Evolutionary conservation across 176 grass and related monocot species (phyloP), one percentile per base, ranked within the genome.

Genomic region (Leersia perrieri): DNA sequence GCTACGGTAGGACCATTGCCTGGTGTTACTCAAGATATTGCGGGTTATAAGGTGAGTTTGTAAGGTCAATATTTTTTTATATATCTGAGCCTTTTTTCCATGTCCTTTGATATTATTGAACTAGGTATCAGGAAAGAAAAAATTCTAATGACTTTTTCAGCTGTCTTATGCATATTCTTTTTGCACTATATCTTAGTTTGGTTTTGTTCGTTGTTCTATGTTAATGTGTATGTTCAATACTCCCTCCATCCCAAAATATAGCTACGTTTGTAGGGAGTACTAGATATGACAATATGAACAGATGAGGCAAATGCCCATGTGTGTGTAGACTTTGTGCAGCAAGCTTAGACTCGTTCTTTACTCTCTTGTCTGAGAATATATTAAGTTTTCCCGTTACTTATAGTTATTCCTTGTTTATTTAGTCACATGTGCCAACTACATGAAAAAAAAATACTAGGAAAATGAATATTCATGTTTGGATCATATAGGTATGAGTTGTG

Each of bases 11-110:
- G 92, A 32, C 95, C 95, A 78, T 80, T 95, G 63, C 95, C 95
- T 51, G 95, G 95, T 87, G 95, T 98, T 36, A 98, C 95, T 76
- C 87, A 92, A 86, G 95, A 98, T 85, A 98, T 98, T 90, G 90
- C 95, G 65, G 95, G 95, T 66, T 98, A 86, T 77, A 98, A 95
- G 88, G 92, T 98, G 57, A 71, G 34, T 22, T 20, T 79, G 12
- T 58, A 51, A 47, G 28, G 7, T 40, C 22, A 58, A 57, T 65
- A 29, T 28, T 73, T 74, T 42, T 28, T 79, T 49, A 34, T n/a
- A n/a, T n/a, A n/a, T n/a, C n/a, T n/a, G n/a, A n/a, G n/a, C n/a
- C n/a, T n/a, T n/a, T n/a, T n/a, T 83, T 62, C 11, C 22, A 47
- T n/a, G 6, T 66, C 0, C 36, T 77, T 72, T 6, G 0, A 29